Percentiles rank a stretch among this genome's conserved stretches.
phyloP scores from a whole-genome alignment of 1,139 yeast species.

The Wickerhamomyces sp. region DNA sequence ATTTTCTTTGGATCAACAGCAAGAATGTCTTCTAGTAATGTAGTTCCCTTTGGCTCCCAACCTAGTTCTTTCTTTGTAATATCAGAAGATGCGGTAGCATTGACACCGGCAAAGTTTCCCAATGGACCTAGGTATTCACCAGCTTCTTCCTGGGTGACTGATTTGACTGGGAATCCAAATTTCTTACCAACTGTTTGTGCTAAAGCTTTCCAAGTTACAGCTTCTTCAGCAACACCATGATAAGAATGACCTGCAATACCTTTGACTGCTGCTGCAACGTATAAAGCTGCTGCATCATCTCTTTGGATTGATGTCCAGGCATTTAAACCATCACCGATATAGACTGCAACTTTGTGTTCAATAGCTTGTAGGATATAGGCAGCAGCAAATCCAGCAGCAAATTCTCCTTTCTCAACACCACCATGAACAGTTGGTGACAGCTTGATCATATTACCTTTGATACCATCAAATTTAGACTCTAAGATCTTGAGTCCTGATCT shows the following conservation, averaged over 20 bases:
- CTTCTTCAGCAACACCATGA: conserved; percentile 26
- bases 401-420: not conserved
- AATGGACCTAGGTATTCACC: conserved; percentile 12
- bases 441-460: conserved; percentile 19
- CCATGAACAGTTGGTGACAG: conserved; percentile 28
- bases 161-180: conserved; percentile 12
- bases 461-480: conserved; percentile 20
- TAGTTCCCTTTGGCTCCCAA: conserved; percentile 24
- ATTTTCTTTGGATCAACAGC: no score
- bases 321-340: conserved; percentile 26
- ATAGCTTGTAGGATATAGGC: conserved; percentile 11
- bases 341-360: conserved; percentile 17
- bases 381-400: conserved; percentile 14
- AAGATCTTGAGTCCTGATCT: conserved; percentile 15
- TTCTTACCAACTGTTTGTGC: conserved; percentile 24
- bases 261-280: conserved; percentile 25
- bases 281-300: conserved; percentile 28
- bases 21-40: conserved; percentile 24
- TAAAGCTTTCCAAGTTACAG: conserved; percentile 23
- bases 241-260: conserved; percentile 25
- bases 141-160: conserved; percentile 12
- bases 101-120: conserved; percentile 3
- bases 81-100: conserved; percentile 13
- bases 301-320: conserved; percentile 30
- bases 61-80: conserved; percentile 18